phyloP scores from a whole-genome alignment of 1,139 yeast genomes.

The Nakaseomyces delphensis region DNA sequence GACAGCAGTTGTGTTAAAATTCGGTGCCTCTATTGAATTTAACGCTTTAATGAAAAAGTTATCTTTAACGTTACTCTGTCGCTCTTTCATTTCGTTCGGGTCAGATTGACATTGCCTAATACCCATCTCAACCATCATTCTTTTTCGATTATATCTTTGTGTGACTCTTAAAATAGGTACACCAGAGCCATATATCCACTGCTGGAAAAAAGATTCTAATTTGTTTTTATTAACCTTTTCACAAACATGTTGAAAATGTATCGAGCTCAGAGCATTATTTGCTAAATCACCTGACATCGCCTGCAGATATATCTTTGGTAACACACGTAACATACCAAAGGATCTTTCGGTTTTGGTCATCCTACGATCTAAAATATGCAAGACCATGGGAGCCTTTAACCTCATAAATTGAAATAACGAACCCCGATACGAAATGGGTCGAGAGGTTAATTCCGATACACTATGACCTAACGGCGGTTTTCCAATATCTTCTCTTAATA shows the following conservation, averaged over 20 bases:
- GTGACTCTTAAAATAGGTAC: slow-evolving; percentile 83
- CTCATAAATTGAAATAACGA: slow-evolving; percentile 51
- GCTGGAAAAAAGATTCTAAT: slow-evolving; percentile 74
- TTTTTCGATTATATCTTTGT: slow-evolving; percentile 85
- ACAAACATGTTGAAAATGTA: slow-evolving; percentile 83
- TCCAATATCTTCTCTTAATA: slow-evolving; percentile 70
- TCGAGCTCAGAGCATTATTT: slow-evolving; percentile 69
- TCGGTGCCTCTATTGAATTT: slow-evolving; percentile 20
- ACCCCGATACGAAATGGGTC: slow-evolving; percentile 38
- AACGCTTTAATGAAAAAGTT: slow-evolving; percentile 27
- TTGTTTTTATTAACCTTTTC: slow-evolving; percentile 88
- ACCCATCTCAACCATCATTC: slow-evolving; percentile 91
- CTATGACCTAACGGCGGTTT: slow-evolving; percentile 73
- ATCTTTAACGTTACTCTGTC: slow-evolving; percentile 17
- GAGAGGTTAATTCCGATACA: slow-evolving; percentile 50
- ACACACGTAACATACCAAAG: slow-evolving; percentile 81
- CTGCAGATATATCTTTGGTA: slow-evolving; percentile 84
- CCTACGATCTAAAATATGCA: slow-evolving; percentile 76
- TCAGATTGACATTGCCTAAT: slow-evolving; percentile 80
- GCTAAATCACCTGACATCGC: slow-evolving; percentile 91
- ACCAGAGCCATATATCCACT: slow-evolving; percentile 90
- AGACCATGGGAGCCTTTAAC: slow-evolving; percentile 77
- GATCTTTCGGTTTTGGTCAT: slow-evolving; percentile 96
- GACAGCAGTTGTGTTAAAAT: slow-evolving; percentile 37
- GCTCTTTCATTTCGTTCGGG: slow-evolving; percentile 40